Conservation (phyloP, 495 filamentous ascomycete species). For the Xylaria acuta region DNA sequence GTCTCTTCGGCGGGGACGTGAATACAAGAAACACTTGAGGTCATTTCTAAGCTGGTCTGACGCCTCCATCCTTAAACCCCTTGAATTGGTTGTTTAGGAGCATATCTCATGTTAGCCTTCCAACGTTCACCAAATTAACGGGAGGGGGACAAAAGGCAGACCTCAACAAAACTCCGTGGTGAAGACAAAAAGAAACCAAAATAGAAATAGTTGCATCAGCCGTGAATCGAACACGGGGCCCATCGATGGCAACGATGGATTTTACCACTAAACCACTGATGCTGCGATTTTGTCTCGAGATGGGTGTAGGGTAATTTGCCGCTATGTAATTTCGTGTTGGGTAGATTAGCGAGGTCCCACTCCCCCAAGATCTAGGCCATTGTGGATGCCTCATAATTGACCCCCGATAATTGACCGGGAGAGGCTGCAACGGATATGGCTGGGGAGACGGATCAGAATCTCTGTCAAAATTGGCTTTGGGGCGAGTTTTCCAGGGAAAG, state of each 20-base stretch:
- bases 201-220: slow-evolving; percentile 41
- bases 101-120: not conserved
- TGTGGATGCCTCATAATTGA: not conserved
- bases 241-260: slow-evolving; percentile 62
- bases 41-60: not conserved
- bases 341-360: not conserved
- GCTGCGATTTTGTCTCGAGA: slow-evolving; percentile 15
- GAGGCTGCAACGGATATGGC: not conserved
- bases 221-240: slow-evolving; percentile 60
- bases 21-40: not conserved
- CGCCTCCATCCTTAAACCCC: not conserved
- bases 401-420: too few species aligned
- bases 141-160: not conserved
- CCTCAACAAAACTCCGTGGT: too few species aligned
- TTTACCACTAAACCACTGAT: slow-evolving; percentile 61
- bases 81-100: not conserved
- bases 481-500: not conserved
- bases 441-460: not conserved
- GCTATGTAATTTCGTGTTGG: not conserved
- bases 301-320: too few species aligned
- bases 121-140: not conserved
- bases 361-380: not conserved
- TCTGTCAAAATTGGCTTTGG: not conserved
- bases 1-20: not conserved
- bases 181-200: not conserved